A percentile compares a stretch with the other conserved stretches of the same genome.
Evolutionary conservation across 2,329 filamentous ascomycete genomes (phyloP).

Genomic region (Chaetomiaceae sp.): DNA sequence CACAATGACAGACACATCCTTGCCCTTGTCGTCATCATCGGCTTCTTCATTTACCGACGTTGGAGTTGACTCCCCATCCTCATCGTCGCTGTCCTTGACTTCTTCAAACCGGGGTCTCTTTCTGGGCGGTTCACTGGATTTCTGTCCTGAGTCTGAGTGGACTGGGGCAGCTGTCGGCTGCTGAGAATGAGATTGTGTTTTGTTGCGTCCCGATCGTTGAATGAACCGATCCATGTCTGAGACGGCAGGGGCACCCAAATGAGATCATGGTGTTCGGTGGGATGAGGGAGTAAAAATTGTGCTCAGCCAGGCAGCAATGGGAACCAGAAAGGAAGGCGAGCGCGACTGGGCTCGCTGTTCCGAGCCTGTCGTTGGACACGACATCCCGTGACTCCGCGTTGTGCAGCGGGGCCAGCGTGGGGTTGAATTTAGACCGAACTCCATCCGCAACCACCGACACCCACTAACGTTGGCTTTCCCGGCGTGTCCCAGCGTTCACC

Average conservation of each 20-base stretch:
- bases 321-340: not conserved
- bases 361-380: conserved; percentile 13
- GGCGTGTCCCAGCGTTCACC: not conserved
- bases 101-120: conserved; percentile 35
- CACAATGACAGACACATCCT: not conserved
- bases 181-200: conserved; percentile 11
- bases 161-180: conserved; percentile 10
- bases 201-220: conserved; percentile 18
- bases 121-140: conserved; percentile 30
- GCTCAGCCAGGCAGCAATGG: conserved; percentile 14
- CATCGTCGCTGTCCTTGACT: conserved; percentile 29
- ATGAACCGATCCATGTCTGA: conserved; percentile 29
- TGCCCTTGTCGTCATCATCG: not conserved
- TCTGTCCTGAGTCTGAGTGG: conserved; percentile 9
- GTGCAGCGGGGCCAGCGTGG: conserved; percentile 4
- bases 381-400: conserved; percentile 24
- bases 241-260: not conserved
- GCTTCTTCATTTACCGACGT: conserved; percentile 2
- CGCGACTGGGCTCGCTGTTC: not conserved
- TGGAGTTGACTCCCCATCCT: conserved; percentile 26
- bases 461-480: too few species aligned
- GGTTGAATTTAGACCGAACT: not conserved
- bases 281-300: too few species aligned
- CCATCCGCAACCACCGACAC: too few species aligned
- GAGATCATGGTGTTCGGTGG: conserved; percentile 1